Percentiles rank a stretch among this genome's conserved stretches.
phyloP scores from a whole-genome alignment of 2,329 filamentous ascomycete species.

The Clathrospora elynae region DNA sequence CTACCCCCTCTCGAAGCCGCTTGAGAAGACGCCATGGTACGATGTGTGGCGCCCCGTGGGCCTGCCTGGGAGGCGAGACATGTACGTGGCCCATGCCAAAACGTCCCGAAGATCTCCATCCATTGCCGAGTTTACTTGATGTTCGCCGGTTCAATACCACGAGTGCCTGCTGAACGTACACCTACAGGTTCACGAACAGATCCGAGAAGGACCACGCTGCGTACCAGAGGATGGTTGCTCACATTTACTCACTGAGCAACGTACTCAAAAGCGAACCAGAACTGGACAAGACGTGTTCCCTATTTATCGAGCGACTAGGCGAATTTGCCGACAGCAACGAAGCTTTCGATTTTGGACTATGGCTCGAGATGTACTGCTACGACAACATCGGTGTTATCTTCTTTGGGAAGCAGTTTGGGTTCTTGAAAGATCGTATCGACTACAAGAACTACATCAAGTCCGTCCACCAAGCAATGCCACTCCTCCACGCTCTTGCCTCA shows the following conservation, averaged over 20 bases:
- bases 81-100: conserved; percentile 6
- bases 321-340: conserved; percentile 17
- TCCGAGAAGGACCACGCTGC: conserved; percentile 20
- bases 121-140: too few species aligned
- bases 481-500: conserved; percentile 18
- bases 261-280: conserved; percentile 21
- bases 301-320: conserved; percentile 20
- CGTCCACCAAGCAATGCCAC: conserved; percentile 43
- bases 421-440: conserved; percentile 27
- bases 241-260: conserved; percentile 22
- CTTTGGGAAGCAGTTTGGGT: conserved; percentile 28
- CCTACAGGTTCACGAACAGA: conserved; percentile 21
- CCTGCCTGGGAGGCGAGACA: conserved; percentile 17
- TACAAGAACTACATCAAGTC: conserved; percentile 31
- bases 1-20: conserved; percentile 25
- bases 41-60: conserved; percentile 25
- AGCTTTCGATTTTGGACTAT: conserved; percentile 24
- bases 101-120: not conserved
- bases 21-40: conserved; percentile 35
- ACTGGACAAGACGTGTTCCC: conserved; percentile 16
- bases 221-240: conserved; percentile 18
- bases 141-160: not conserved
- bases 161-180: not conserved
- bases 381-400: conserved; percentile 20
- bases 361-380: conserved; percentile 40